phyloP scores from a whole-genome alignment of 768 basidiomycete genomes.

The Tricholoma flavovirens region DNA sequence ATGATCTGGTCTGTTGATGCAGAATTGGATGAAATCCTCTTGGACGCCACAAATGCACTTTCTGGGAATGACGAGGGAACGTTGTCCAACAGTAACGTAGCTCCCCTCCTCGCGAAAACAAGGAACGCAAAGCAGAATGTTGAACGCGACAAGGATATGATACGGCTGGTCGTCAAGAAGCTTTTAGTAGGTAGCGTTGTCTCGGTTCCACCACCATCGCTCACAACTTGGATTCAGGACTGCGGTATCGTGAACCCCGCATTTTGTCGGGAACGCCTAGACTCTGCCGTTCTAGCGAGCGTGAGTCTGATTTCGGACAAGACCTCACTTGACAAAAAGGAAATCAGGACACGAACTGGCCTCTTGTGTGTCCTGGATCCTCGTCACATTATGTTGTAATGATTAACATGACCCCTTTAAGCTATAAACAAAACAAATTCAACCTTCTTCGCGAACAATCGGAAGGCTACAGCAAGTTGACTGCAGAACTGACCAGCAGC shows the following conservation, averaged over 20 bases:
- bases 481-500: constrained; percentile 73
- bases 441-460: constrained; percentile 96
- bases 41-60: constrained; percentile 45
- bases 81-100: constrained; percentile 9
- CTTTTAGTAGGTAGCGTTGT: constrained; percentile 46
- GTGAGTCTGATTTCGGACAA: constrained; percentile 71
- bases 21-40: constrained; percentile 64
- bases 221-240: constrained; percentile 35
- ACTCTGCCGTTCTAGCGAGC: constrained; percentile 53
- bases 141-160: constrained; percentile 58
- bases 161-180: constrained; percentile 53
- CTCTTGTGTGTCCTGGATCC: constrained; percentile 57
- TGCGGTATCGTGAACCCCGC: constrained; percentile 50
- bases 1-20: constrained; percentile 78
- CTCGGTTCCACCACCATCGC: not conserved
- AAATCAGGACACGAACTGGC: constrained; percentile 73
- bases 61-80: constrained; percentile 30
- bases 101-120: constrained; percentile 27
- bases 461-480: constrained; percentile 93
- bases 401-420: constrained; percentile 25
- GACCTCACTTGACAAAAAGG: constrained; percentile 64
- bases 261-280: constrained; percentile 71
- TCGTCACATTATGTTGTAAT: not conserved
- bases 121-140: constrained; percentile 45
- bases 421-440: constrained; percentile 98